Evolutionary conservation across 1,284 basidiomycete species (phyloP).

Genomic region (Ceratobasidium sp.): DNA sequence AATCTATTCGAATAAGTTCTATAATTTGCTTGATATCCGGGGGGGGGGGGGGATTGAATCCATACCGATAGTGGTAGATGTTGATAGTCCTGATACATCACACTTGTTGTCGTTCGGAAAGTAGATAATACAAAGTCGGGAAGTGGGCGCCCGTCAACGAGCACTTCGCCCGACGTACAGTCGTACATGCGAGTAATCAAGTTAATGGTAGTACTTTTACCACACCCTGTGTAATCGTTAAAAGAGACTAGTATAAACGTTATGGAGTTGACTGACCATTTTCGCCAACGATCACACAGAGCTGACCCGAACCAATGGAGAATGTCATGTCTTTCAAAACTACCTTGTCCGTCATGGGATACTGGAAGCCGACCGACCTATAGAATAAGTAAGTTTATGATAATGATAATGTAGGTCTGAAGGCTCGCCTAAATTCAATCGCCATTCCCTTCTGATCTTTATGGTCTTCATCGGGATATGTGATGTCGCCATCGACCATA

Average conservation of each 20-base stretch:
- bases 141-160: constrained; percentile 39
- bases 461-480: constrained; percentile 10
- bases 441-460: constrained; percentile 12
- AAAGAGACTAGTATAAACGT: not conserved
- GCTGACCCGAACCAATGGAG: constrained; percentile 37
- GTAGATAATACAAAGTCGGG: constrained; percentile 35
- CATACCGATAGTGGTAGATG: constrained; percentile 39
- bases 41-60: not conserved
- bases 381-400: not conserved
- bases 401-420: not conserved
- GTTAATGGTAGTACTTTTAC: constrained; percentile 42
- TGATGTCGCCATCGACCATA: constrained; percentile 24
- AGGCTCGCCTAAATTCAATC: constrained; percentile 27
- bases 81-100: constrained; percentile 41
- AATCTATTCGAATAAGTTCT: constrained; percentile 14
- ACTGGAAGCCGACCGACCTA: constrained; percentile 39
- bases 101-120: constrained; percentile 34
- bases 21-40: not conserved
- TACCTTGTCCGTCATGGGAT: constrained; percentile 34
- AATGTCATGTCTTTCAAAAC: constrained; percentile 40
- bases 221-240: constrained; percentile 29
- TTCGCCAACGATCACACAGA: constrained; percentile 42
- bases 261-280: constrained; percentile 24
- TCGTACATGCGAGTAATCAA: constrained; percentile 41
- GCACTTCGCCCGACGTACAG: constrained; percentile 36